These are phyloP conservation scores for Macrophomina phaseolina DNA, from an alignment of 2,329 filamentous ascomycete genomes.

Conservation along the genomic window DNA sequence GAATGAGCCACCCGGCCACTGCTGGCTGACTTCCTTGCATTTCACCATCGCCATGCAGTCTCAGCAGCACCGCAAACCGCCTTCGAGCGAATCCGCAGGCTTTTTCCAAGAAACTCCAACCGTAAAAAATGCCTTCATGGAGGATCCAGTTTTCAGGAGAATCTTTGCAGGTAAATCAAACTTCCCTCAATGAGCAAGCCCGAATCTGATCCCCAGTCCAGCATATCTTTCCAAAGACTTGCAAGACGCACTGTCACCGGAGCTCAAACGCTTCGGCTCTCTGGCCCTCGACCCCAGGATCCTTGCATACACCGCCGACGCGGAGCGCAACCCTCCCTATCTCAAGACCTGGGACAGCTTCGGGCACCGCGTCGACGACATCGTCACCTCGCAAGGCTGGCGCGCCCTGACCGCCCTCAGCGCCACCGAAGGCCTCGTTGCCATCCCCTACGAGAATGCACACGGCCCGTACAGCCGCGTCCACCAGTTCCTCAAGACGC, in stretches of 20 bases:
- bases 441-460: constrained; percentile 63
- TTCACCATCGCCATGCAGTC: neutral
- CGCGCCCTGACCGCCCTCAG: constrained; percentile 65
- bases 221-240: constrained; percentile 54
- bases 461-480: constrained; percentile 60
- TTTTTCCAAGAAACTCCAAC: neutral
- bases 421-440: constrained; percentile 63
- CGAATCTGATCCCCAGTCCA: neutral
- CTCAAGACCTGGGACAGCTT: constrained; percentile 67
- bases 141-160: neutral
- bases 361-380: constrained; percentile 59
- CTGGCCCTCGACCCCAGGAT: constrained; percentile 61
- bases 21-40: too few relatives aligned
- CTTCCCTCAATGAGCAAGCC: neutral
- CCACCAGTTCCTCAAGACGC: constrained; percentile 64
- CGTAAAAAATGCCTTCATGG: neutral
- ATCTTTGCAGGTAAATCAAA: neutral
- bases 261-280: constrained; percentile 54
- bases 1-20: too few relatives aligned
- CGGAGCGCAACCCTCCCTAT: constrained; percentile 69
- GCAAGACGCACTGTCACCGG: constrained; percentile 34
- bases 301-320: constrained; percentile 66
- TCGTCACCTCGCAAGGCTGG: constrained; percentile 71
- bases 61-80: neutral
- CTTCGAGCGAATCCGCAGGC: neutral